Percentiles rank a stretch among this genome's conserved stretches.
Evolutionary conservation across 768 basidiomycete genomes (phyloP).

Genomic region (Austroboletus eburneus): DNA sequence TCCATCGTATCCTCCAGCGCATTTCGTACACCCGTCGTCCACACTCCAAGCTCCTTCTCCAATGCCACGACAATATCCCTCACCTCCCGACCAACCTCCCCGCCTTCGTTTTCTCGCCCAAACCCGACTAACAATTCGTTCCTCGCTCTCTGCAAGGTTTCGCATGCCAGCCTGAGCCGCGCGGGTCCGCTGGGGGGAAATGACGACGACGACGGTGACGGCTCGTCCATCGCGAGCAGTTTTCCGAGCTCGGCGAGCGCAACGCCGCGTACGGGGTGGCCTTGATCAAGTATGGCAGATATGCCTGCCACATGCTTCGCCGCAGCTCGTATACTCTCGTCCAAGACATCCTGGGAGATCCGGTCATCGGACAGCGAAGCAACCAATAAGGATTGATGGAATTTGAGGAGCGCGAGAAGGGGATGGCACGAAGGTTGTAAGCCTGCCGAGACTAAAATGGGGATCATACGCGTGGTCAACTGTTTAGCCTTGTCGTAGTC

Average conservation of each 20-base stretch:
- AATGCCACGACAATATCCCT: conserved; percentile 54
- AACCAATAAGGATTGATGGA: conserved; percentile 67
- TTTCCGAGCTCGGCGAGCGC: conserved; percentile 79
- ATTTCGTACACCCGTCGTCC: conserved; percentile 60
- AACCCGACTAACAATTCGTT: conserved; percentile 67
- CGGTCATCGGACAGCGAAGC: conserved; percentile 39
- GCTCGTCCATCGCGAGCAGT: conserved; percentile 75
- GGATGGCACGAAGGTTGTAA: conserved; percentile 71
- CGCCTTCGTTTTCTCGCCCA: conserved; percentile 65
- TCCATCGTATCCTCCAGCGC: conserved; percentile 50
- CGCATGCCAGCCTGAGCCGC: conserved; percentile 60
- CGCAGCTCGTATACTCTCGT: conserved; percentile 57
- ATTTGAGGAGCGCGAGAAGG: conserved; percentile 66
- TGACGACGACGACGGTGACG: conserved; percentile 33
- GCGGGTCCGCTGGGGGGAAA: conserved; percentile 69
- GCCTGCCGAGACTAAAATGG: conserved; percentile 55
- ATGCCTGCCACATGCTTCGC: conserved; percentile 54
- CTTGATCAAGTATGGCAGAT: conserved; percentile 45
- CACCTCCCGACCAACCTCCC: conserved; percentile 62
- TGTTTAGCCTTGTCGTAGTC: conserved; percentile 56
- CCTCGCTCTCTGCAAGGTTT: conserved; percentile 59
- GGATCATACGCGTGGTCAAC: conserved; percentile 61
- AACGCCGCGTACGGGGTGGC: conserved; percentile 76
- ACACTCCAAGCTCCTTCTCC: conserved; percentile 71
- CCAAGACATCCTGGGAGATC: conserved; percentile 49